These are phyloP conservation scores for Chaetomium strumarium DNA, from an alignment of 2,329 filamentous ascomycete genomes.

Conservation along the genomic window DNA sequence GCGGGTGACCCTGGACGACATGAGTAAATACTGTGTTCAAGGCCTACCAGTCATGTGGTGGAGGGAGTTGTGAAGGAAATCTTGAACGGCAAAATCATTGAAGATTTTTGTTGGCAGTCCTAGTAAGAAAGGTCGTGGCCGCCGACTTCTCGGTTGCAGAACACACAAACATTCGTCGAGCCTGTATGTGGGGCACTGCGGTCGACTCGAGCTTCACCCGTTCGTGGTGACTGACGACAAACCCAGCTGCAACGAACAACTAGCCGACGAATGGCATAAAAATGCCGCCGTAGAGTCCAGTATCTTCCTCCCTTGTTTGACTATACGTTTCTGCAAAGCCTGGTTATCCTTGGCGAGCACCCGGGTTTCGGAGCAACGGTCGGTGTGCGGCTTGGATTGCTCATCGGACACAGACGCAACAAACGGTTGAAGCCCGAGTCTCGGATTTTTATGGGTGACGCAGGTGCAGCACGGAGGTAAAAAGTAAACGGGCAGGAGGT, in stretches of 20 bases:
- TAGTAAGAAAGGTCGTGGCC: slow-evolving; percentile 6
- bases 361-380: not conserved
- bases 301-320: not conserved
- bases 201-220: slow-evolving; percentile 7
- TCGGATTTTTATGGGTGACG: not conserved
- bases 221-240: not conserved
- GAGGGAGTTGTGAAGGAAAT: slow-evolving; percentile 18
- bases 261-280: not conserved
- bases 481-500: not conserved
- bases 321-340: too few relatives aligned
- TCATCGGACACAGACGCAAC: not conserved
- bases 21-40: slow-evolving; percentile 54
- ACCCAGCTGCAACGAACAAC: not conserved
- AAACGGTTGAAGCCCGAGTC: not conserved
- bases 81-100: slow-evolving; percentile 7
- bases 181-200: slow-evolving; percentile 7
- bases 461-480: not conserved
- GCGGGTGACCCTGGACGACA: slow-evolving; percentile 95
- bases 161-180: slow-evolving; percentile 1
- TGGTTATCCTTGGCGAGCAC: too few relatives aligned
- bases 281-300: not conserved
- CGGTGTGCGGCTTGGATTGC: not conserved
- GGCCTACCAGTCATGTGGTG: slow-evolving; percentile 17
- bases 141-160: not conserved
- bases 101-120: slow-evolving; percentile 10